Evolutionary conservation across 2,329 filamentous ascomycete species (phyloP), one percentile per base, ranked within the genome.

Genomic region (Monosporascus sp.): DNA sequence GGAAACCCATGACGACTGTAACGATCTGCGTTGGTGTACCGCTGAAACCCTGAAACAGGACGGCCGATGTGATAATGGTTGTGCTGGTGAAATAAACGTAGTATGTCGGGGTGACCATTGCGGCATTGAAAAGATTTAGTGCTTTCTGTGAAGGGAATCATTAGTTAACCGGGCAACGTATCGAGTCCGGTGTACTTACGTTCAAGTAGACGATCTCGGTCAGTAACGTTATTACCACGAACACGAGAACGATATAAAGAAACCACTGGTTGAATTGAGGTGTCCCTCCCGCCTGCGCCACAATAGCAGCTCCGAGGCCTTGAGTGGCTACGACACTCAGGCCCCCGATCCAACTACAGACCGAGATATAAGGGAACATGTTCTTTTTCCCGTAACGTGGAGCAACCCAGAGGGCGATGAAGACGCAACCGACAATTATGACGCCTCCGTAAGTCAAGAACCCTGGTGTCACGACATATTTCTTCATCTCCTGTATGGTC

Each of bases 251-350:
- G 5, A 97, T 86, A 72, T 96, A 99, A 40, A 96, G 74, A 67
- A 99, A 99, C 93, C 93, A 97, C 69, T 97, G 85, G 70, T 97
- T 96, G 73, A 96, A 97, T 77, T 99, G 92, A 2, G 86, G 80
- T 49, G 85, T 84, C 17, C 93, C 94, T 19, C 82, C 80, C 55
- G 87, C 87, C 75, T 96, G 91, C 0, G 93, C 90, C 52, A 97
- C 82, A 59, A 99, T 92, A 19, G 93, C 93, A 51, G 93, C 85
- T 50, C 94, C 94, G 44, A 99, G 74, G 19, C 94, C 94, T 72
- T 97, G 93, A 3, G 92, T 97, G 17, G 91, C 88, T 52, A 97
- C 94, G 8, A 97, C 94, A 72, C 91, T 97, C 66, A 97, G 76
- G 1, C 92, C 94, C 59, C 94, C 94, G 56, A 97, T 85, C 78